phyloP scores from a whole-genome alignment of 169 alveolate genomes.

The Plasmodium gallinaceum region DNA sequence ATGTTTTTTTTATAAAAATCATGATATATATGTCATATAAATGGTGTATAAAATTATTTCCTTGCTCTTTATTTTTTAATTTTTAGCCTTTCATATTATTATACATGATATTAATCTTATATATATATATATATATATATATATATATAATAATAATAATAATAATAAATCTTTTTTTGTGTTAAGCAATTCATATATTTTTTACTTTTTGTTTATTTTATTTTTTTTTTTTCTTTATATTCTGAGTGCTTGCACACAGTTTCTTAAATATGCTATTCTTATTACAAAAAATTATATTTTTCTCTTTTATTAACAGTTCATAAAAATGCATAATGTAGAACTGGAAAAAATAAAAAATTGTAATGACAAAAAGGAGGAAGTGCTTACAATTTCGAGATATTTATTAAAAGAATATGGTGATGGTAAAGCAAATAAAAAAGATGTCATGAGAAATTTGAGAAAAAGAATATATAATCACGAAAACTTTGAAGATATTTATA shows the following conservation, averaged over 20 bases:
- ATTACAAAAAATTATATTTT: neutral
- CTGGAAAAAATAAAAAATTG: neutral
- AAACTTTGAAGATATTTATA: conserved; percentile 29
- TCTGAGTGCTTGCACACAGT: neutral
- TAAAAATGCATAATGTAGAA: neutral
- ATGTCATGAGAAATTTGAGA: conserved; percentile 41
- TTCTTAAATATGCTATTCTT: neutral
- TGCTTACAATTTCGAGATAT: conserved; percentile 13
- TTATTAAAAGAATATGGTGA: conserved; percentile 38
- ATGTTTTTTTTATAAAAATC: too few relatives aligned
- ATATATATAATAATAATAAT: neutral
- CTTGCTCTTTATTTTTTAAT: too few relatives aligned
- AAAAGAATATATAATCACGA: conserved; percentile 44
- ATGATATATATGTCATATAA: too few relatives aligned
- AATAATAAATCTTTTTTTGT: neutral
- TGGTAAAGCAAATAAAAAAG: conserved; percentile 50
- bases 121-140: conserved; percentile 5
- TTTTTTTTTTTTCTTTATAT: conserved; percentile 3
- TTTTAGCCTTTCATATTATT: neutral
- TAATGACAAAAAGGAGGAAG: neutral
- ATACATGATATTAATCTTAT: neutral
- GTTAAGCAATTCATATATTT: neutral
- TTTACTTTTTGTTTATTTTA: neutral
- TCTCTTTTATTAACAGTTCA: conserved; percentile 13
- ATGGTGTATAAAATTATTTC: too few relatives aligned